Percentiles rank a stretch among this genome's conserved stretches.
These are phyloP conservation scores for Yamadazyma buinensis DNA, from an alignment of 1,139 yeast species.

Conservation along the genomic window DNA sequence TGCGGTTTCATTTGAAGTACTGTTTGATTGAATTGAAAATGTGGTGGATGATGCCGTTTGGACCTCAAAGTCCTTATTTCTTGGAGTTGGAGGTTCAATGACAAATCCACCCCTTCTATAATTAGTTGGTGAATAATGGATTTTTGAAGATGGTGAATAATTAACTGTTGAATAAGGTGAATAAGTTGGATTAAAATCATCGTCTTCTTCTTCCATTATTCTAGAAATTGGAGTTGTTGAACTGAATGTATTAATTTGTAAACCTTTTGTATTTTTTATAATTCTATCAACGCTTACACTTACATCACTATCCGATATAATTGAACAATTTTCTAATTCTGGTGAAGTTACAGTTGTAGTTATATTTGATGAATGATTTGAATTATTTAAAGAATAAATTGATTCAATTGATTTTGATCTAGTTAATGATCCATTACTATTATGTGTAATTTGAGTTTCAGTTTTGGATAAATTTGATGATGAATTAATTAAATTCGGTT, in stretches of 20 bases:
- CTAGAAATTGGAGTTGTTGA: constrained; percentile 6
- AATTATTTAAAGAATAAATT: constrained; percentile 2
- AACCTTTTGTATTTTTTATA: constrained; percentile 5
- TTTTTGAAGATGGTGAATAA: neutral
- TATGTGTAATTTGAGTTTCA: neutral
- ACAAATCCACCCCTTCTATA: constrained; percentile 14
- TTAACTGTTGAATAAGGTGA: constrained; percentile 2
- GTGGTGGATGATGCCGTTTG: constrained; percentile 12
- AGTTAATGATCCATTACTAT: constrained; percentile 1
- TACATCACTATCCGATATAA: constrained; percentile 1
- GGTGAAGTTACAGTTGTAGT: constrained; percentile 5
- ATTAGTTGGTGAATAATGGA: neutral
- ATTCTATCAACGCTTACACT: constrained; percentile 1
- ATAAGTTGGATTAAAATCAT: neutral
- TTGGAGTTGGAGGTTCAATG: constrained; percentile 15
- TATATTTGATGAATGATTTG: constrained; percentile 2
- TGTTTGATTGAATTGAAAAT: constrained; percentile 12
- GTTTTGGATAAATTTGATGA: constrained; percentile 2
- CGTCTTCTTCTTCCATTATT: constrained; percentile 11
- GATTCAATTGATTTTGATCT: constrained; percentile 3
- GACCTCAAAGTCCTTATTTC: constrained; percentile 7
- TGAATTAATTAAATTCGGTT: constrained; percentile 11
- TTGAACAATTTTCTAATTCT: constrained; percentile 4
- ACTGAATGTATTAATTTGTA: constrained; percentile 4
- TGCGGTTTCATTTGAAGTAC: constrained; percentile 10